Base-by-base conservation (phyloP, 768 basidiomycete genomes). In the Suillus subalutaceus region DNA sequence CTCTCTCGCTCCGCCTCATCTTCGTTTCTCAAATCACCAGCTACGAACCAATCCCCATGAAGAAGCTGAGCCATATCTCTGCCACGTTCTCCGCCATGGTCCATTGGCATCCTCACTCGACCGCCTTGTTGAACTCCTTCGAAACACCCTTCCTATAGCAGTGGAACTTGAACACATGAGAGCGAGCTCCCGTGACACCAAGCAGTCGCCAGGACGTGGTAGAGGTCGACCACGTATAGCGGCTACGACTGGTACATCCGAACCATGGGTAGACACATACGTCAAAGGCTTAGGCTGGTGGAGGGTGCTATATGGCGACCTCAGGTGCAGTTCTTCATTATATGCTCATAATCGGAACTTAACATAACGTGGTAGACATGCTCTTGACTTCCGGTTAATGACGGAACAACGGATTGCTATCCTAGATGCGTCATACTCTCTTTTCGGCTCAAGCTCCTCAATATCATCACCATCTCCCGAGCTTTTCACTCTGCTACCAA, bases 241-340 rank as follows among this genome's bases (percentile, higher is more conserved):
- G 48, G 4, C 8, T 20, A 62, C 57, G 32, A 64, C 48, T 35
- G 32, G 40, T 9, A 44, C 68, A 52, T 50, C 81, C 71, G 68
- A 73, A 52, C 70, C 69, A 4, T 76, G 73, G 69, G 80, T 93
- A 26, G 89, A 90, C 69, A 85, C 86, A n/a, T 88, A 90, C 72
- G 85, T 90, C 6, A 94, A 94, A 79, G 86, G 89, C 15, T 88
- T 90, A 60, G 90, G 90, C 3, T 94, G 93, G 93, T 94, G 90
- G 77, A 81, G 93, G 62, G 77, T 94, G 30, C 75, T 93, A 57
- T 91, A 92, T 65, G 83, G 86, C 8, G 87, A 91, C 73, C 79
- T 88, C 32, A 85, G 84, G 91, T 91, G 71, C 30, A 79, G 73
- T 20, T 50, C 26, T 41, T 62, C 18, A n/a, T 23, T 43, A 16